Evolutionary conservation across 2,329 filamentous ascomycete species (phyloP), one percentile per base, ranked within the genome.

Genomic region (Paraconiothyrium brasiliense): DNA sequence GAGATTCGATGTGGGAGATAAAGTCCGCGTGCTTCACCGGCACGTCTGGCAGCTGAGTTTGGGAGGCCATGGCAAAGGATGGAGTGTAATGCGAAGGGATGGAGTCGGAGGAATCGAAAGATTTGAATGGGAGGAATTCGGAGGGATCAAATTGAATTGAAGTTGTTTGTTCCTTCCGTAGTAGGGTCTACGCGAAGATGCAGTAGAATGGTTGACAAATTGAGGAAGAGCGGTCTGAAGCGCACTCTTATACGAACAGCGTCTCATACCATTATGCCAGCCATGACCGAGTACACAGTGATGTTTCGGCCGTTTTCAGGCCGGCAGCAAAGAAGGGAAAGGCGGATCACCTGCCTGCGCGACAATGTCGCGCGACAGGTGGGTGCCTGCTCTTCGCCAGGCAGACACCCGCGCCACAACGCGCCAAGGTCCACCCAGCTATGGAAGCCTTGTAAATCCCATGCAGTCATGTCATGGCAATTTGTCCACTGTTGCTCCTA

Each of bases 1-100:
- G 81, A 59, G 83, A 78, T 13, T 83, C 80, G 60, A 92, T 82
- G 75, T 91, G 86, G 16, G 75, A 62, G 57, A 84, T 74, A 76
- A 83, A 83, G 32, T 79, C 70, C n/a, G 67, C 64, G 61, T 81
- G 80, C 47, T 73, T 70, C 9, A 66, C 75, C n/a, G 80, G 80
- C 7, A 82, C 68, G 11, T 64, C 9, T 3, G 80, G 80, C 16
- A 82, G 71, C 14, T 49, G 32, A 13, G 61, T 55, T n/a, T 54
- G 50, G n/a, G 48, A 41, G 27, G 61, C 39, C 65, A 67, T 67
- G 49, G 49, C 60, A 50, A n/a, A 37, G 22, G 30, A 41, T 34
- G 46, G n/a, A 7, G 16, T 14, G 8, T 16, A 24, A 10, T 11
- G 27, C 7, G 39, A 35, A 9, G 41, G 2, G n/a, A 10, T 16